These are phyloP conservation scores for Rutstroemia sp. DNA, from an alignment of 2,329 filamentous ascomycete genomes.

Conservation along the genomic window DNA sequence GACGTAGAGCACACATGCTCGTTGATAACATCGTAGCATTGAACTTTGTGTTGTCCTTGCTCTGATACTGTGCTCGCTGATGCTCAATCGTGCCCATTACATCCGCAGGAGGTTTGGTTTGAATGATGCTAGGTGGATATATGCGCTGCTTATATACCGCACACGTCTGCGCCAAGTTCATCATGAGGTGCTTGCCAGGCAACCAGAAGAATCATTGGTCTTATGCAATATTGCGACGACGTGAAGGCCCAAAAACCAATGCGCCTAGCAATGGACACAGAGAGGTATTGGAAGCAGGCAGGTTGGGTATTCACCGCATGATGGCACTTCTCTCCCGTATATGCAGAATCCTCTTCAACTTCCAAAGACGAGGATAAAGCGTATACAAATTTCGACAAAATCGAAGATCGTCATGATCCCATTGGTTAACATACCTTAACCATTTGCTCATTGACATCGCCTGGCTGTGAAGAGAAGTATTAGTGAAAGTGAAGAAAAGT, in stretches of 20 bases:
- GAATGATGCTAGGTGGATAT: conserved; percentile 3
- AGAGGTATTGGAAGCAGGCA: conserved; percentile 33
- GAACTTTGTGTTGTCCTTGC: conserved; percentile 30
- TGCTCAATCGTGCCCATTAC: conserved; percentile 21
- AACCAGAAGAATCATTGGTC: conserved; percentile 34
- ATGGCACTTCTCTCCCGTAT: conserved; percentile 14
- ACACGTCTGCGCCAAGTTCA: conserved; percentile 30
- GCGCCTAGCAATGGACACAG: conserved; percentile 27
- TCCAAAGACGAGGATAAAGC: conserved; percentile 6
- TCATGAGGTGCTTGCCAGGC: conserved; percentile 46
- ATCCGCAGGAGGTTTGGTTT: conserved; percentile 8
- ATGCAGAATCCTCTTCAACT: conserved; percentile 1
- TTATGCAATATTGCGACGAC: conserved; percentile 44
- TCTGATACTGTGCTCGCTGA: conserved; percentile 48
- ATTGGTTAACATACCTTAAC: conserved; percentile 99
- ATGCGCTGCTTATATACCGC: conserved; percentile 14
- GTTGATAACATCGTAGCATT: background rate
- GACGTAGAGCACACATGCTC: background rate
- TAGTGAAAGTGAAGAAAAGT: background rate
- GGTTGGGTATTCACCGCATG: conserved; percentile 20
- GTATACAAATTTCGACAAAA: conserved; percentile 60
- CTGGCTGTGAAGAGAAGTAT: conserved; percentile 51
- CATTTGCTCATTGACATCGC: conserved; percentile 92
- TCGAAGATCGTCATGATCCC: conserved; percentile 60
- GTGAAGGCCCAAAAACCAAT: conserved; percentile 48